Evolutionary conservation across 1,139 yeast species (phyloP), one percentile per base, ranked within the genome.

Genomic region (Pichia sorboxylosa): DNA sequence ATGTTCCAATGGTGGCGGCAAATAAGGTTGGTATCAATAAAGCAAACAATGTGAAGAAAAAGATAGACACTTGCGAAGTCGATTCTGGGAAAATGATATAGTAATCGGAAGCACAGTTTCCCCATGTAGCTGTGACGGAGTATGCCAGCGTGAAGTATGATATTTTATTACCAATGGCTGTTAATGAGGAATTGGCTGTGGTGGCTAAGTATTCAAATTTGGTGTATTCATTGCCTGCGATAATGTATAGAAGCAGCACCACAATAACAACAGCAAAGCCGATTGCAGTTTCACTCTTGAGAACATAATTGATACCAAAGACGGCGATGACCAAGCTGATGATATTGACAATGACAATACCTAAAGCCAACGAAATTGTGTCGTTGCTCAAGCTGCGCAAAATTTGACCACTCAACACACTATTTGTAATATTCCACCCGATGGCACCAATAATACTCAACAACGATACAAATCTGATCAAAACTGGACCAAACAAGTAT

Each of bases 81-180:
- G 63, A 61, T 48, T 82, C 93, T 0, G 95, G 94, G 50, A 84
- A 76, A 34, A 82, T 63, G 32, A 84, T 73, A 52, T 81, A 82
- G 54, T 84, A 85, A 55, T 85, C 96, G 1, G 90, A 67, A 1
- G 94, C 82, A 39, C 80, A 70, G 5, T 87, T 78, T 23, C 93
- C 92, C 95, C 95, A 85, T 1, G 94, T 82, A 1, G 87, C 71
- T 3, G 95, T 83, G 29, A 79, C 74, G 21, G 94, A 78, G 48
- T 81, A 82, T 24, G 79, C 66, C 30, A 83, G 61, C 1, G 87
- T 70, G 49, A 83, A 82, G 52, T 74, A 80, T 13, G 84, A 69
- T 20, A 84, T 54, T 71, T 83, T 73, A 50, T 73, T 70, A 8
- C 93, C 94, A 31, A 64, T 63, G 9, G 62, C 51, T 1, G 70